Percentiles rank a stretch among this genome's conserved stretches.
Evolutionary conservation across 768 basidiomycete genomes (phyloP).

Genomic region (Pulveroboletus sp.): DNA sequence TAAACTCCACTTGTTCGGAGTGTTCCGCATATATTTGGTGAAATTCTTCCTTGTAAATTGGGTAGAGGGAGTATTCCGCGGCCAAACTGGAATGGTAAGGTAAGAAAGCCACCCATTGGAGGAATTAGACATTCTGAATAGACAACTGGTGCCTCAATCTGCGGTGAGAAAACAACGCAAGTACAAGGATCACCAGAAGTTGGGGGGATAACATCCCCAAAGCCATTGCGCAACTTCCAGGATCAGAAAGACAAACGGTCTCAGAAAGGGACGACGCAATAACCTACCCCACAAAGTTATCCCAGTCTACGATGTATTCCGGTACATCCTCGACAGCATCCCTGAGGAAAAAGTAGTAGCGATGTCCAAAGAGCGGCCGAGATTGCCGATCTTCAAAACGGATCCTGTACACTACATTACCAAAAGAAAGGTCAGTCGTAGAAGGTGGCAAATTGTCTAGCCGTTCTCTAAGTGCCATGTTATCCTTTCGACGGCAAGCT

Average conservation of each 20-base stretch:
- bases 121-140: background rate
- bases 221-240: background rate
- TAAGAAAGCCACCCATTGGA: constrained; percentile 9
- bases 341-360: constrained; percentile 88
- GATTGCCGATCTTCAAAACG: constrained; percentile 70
- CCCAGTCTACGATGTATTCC: constrained; percentile 96
- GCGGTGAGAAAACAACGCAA: background rate
- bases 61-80: constrained; percentile 68
- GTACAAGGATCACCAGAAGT: background rate
- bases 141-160: background rate
- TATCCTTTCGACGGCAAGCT: constrained; percentile 6
- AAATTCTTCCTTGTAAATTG: constrained; percentile 82
- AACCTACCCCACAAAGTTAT: constrained; percentile 77
- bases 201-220: background rate
- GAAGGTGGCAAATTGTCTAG: constrained; percentile 67
- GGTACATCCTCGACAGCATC: constrained; percentile 98
- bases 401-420: constrained; percentile 87
- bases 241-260: background rate
- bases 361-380: constrained; percentile 75
- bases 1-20: constrained; percentile 73
- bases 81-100: constrained; percentile 59
- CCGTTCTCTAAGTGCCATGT: constrained; percentile 47
- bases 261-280: background rate
- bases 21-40: constrained; percentile 85
- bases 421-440: constrained; percentile 70